Percentiles rank a stretch among this genome's conserved stretches.
These are phyloP conservation scores for Mortierella polycephala DNA, from an alignment of 371 early-diverging fungal genomes.

Conservation along the genomic window DNA sequence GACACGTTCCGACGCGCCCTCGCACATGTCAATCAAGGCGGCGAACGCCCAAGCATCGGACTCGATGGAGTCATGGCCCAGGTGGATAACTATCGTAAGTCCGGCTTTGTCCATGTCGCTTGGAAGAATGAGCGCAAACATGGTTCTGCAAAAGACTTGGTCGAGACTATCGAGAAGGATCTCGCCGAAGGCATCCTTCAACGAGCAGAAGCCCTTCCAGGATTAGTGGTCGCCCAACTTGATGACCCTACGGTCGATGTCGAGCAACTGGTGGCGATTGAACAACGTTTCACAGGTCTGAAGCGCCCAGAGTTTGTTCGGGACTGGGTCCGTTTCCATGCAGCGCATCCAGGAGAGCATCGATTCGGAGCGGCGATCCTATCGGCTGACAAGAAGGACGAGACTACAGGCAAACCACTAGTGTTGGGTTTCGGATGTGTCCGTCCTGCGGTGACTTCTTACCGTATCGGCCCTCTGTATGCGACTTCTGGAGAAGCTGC, in stretches of 20 bases:
- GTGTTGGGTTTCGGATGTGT: conserved; percentile 44
- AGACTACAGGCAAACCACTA: conserved; percentile 15
- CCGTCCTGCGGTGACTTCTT: conserved; percentile 47
- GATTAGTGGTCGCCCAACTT: neutral
- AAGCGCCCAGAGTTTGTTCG: conserved; percentile 37
- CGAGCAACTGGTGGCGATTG: conserved; percentile 24
- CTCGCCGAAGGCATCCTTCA: conserved; percentile 8
- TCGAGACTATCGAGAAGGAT: conserved; percentile 13
- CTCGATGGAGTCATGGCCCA: conserved; percentile 52
- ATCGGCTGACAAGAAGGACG: conserved; percentile 12
- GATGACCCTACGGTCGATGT: conserved; percentile 19
- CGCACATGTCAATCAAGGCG: conserved; percentile 11
- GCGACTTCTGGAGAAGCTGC: conserved; percentile 35
- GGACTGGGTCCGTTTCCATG: conserved; percentile 42
- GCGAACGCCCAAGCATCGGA: conserved; percentile 19
- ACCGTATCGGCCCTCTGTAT: conserved; percentile 50
- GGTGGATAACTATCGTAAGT: conserved; percentile 43
- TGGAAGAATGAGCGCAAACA: conserved; percentile 51
- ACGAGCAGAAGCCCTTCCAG: neutral
- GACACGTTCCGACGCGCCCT: conserved; percentile 29
- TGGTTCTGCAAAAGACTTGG: conserved; percentile 13
- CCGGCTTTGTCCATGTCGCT: conserved; percentile 33
- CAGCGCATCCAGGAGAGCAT: conserved; percentile 17
- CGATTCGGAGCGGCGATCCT: conserved; percentile 34
- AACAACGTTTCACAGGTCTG: conserved; percentile 26